These are phyloP conservation scores for Nematodospora anomalae DNA, from an alignment of 1,139 yeast genomes.

Conservation along the genomic window DNA sequence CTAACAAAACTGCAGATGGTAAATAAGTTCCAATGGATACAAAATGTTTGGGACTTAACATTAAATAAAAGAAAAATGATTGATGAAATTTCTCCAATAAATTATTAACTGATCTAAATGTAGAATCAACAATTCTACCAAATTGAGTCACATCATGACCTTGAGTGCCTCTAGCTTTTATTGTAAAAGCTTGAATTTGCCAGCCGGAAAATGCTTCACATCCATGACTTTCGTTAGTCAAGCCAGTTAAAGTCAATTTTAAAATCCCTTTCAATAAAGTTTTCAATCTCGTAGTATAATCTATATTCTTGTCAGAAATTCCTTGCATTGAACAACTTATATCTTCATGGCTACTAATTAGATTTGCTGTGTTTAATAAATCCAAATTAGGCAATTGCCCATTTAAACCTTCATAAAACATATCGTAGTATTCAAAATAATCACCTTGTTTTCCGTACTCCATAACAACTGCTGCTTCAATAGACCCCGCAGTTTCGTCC, in stretches of 20 bases:
- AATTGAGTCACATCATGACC: constrained; percentile 85
- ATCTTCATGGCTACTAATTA: constrained; percentile 72
- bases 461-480: constrained; percentile 85
- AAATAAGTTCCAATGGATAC: constrained; percentile 93
- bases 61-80: constrained; percentile 87
- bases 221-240: constrained; percentile 56
- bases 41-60: constrained; percentile 75
- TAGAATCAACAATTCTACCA: constrained; percentile 86
- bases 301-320: constrained; percentile 45
- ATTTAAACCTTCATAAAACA: constrained; percentile 83
- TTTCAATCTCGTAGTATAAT: constrained; percentile 56
- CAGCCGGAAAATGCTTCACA: constrained; percentile 94
- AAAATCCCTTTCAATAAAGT: constrained; percentile 65
- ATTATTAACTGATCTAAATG: constrained; percentile 87
- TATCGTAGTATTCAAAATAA: constrained; percentile 70
- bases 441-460: constrained; percentile 73
- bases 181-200: constrained; percentile 89
- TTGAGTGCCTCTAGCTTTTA: constrained; percentile 60
- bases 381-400: constrained; percentile 97
- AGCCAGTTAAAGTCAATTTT: constrained; percentile 71
- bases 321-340: constrained; percentile 69
- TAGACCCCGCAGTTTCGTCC: constrained; percentile 91
- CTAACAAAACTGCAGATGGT: constrained; percentile 78
- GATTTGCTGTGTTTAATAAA: constrained; percentile 75
- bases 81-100: constrained; percentile 95